Evolutionary conservation across 2,329 filamentous ascomycete genomes (phyloP), one percentile per base, ranked within the genome.

Genomic region (Colletotrichum paranaense): DNA sequence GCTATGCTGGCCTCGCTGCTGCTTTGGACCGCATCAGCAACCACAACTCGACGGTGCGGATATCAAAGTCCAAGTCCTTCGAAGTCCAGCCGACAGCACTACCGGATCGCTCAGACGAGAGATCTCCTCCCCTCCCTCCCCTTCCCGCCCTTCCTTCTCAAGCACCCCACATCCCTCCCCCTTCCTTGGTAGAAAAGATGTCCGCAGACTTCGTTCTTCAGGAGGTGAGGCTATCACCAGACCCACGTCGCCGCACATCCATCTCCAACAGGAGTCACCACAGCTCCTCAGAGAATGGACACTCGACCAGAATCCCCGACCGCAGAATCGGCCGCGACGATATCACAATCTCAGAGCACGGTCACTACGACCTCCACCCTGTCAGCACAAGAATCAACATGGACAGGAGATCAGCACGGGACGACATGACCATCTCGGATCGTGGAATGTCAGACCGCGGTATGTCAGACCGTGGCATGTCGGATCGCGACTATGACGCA

Each of bases 1-100:
- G 92, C 56, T 94, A 92, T 78, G 91, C 91, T 1, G 91, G 91
- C 5, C 85, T 94, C 8, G 88, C 90, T 1, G 91, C 91, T 11
- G 91, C 91, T 3, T 85, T 93, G 12, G 89, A 92, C 57, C 85
- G 87, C 68, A 81, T 90, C 74, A 80, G 80, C 63, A 79, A 78
- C 67, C 76, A 76, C 26, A 78, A 76, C 46, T 76, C 80, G 1
- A 75, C 77, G 1, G 75, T 77, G n/a, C 74, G 71, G 28, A 77
- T 78, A 35, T 74, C 78, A 24, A 81, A 79, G 70, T 65, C 78
- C 52, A 80, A 80, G 76, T 78, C 81, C 14, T 75, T 79, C 19
- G 79, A 78, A 19, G 76, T 74, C 26, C 74, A 71, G 14, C 42
- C 71, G 38, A 53, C 55, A 3, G 6, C 62, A 9, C 38, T 70